A percentile compares a stretch with the other conserved stretches of the same genome.
These are phyloP conservation scores for Geopyxis carbonaria DNA, from an alignment of 495 filamentous ascomycete species.

Conservation along the genomic window DNA sequence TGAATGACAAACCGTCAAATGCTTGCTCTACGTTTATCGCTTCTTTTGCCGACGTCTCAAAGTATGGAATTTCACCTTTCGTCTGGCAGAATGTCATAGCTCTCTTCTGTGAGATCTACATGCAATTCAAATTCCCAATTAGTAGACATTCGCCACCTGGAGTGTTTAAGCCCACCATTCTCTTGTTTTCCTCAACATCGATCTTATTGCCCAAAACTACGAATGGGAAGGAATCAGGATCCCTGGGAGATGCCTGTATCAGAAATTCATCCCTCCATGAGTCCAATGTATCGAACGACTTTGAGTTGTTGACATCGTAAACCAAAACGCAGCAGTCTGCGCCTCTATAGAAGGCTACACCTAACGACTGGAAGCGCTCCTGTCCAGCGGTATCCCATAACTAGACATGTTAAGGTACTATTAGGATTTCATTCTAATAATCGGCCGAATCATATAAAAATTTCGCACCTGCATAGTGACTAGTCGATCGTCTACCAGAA, in stretches of 20 bases:
- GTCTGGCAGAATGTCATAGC: constrained; percentile 95
- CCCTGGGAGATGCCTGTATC: constrained; percentile 89
- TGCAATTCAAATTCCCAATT: too few species aligned
- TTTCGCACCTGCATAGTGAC: constrained; percentile 88
- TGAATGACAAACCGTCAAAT: constrained; percentile 57
- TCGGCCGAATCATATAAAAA: not conserved
- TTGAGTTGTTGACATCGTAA: constrained; percentile 97
- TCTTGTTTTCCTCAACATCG: constrained; percentile 93
- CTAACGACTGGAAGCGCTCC: constrained; percentile 92
- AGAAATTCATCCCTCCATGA: constrained; percentile 98
- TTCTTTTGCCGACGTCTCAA: constrained; percentile 98
- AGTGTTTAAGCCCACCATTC: constrained; percentile 59
- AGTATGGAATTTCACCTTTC: constrained; percentile 94
- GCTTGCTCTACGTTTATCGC: constrained; percentile 96
- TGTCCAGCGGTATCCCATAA: constrained; percentile 98
- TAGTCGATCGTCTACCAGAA: constrained; percentile 86
- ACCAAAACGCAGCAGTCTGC: constrained; percentile 98
- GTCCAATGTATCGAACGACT: constrained; percentile 96
- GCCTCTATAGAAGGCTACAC: constrained; percentile 94
- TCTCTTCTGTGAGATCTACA: constrained; percentile 81
- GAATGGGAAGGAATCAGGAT: constrained; percentile 96
- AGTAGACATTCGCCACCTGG: not conserved
- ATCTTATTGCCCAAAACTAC: constrained; percentile 98
- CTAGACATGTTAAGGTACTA: constrained; percentile 30
- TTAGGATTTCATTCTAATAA: not conserved